These are phyloP conservation scores for Barnettozyma vustinii DNA, from an alignment of 805 yeast genomes.

Conservation along the genomic window DNA sequence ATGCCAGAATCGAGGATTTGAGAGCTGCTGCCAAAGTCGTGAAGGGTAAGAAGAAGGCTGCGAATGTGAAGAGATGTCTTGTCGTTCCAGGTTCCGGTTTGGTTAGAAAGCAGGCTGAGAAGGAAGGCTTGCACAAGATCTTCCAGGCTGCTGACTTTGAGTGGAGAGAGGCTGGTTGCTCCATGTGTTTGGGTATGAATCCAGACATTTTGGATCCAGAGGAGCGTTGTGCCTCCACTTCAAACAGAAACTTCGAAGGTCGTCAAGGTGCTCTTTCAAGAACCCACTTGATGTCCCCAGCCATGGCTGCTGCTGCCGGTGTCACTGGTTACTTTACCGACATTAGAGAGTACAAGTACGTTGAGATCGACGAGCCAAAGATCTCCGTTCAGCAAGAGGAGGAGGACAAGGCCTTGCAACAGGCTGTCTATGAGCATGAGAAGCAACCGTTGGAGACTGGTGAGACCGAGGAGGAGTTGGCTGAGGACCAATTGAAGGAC, in stretches of 20 bases:
- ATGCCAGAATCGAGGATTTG: constrained; percentile 94
- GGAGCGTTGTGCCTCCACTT: constrained; percentile 98
- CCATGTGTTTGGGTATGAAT: constrained; percentile 99
- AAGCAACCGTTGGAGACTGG: constrained; percentile 54
- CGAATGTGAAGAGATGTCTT: constrained; percentile 71
- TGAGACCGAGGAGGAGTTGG: constrained; percentile 42
- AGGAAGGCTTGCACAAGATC: constrained; percentile 88
- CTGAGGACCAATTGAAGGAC: constrained; percentile 54
- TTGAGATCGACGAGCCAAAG: constrained; percentile 54
- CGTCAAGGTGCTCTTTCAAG: constrained; percentile 96
- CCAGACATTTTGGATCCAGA: constrained; percentile 93
- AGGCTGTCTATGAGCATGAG: constrained; percentile 68
- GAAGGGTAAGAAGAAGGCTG: constrained; percentile 83
- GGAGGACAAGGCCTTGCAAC: constrained; percentile 56
- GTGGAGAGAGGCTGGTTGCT: constrained; percentile 99
- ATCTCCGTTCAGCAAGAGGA: constrained; percentile 40
- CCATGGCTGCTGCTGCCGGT: constrained; percentile 99
- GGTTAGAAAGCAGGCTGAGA: constrained; percentile 89
- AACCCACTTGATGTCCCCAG: constrained; percentile 97
- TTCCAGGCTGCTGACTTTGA: constrained; percentile 91
- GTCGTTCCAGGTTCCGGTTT: constrained; percentile 98
- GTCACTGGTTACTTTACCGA: constrained; percentile 86
- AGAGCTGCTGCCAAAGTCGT: constrained; percentile 94
- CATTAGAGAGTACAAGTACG: constrained; percentile 73
- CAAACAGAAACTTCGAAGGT: constrained; percentile 98